Evolutionary conservation across 306 rosid species (phyloP), one percentile per base, ranked within the genome.

Genomic region (Senna tora): DNA sequence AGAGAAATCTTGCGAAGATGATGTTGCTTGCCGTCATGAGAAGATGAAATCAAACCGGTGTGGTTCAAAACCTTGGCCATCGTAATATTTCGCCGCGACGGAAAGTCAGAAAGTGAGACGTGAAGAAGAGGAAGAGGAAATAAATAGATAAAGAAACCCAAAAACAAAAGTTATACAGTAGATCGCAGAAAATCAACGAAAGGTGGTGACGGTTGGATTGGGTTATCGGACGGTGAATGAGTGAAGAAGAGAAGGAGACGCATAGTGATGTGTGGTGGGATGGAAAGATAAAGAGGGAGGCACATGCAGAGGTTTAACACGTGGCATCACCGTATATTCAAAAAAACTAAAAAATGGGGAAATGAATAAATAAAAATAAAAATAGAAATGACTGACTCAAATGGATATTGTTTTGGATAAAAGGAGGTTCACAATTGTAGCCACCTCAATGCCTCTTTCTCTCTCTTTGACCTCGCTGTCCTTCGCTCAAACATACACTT

Each of bases 31-130:
- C 36, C 30, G 9, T 42, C 78, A 22, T 56, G 71, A 71, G 80
- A 83, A 4, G 82, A 73, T 2, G 96, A 77, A 74, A 90, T 61
- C 71, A 86, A 21, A 63, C 71, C 72, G 2, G 81, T 62, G 61
- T 88, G 84, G 79, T 69, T 67, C 33, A 84, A 69, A 72, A 77
- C 72, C 43, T 81, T 87, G 2, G 91, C 86, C 96, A 90, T 90
- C 42, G 39, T 33, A 3, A 3, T 6, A 2, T 6, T 33, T 3
- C 38, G 3, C 3, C 3, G 3, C 36, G 66, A 16, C n/a, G 2
- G 74, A 38, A 10, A 10, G 10, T 11, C 16, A 19, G 32, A 10
- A 61, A 11, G 7, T 2, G 33, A 51, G 76, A 65, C 47, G 22
- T 15, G 63, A 14, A 75, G 67, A 20, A 2, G 13, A 58, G 54